A percentile compares a stretch with the other conserved stretches of the same genome.
Conservation (phyloP, 129 eudicot genomes). For the sunflower (Helianthus annuus) region HanXRQr2.0-SUNRISE NC_035448.2:7188797-7189296, state of each 20-base stretch:
- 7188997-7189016: constrained; percentile 82
- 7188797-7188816: constrained; percentile 78
- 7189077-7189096: neutral
- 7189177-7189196: no score
- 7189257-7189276: no score
- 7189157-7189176: no score
- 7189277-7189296: no score
- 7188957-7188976: constrained; percentile 59
- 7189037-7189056: constrained; percentile 77
- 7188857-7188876: constrained; percentile 75
- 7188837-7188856: constrained; percentile 73
- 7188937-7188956: constrained; percentile 80
- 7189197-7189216: no score
- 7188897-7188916: constrained; percentile 79
- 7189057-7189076: constrained; percentile 11
- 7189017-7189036: constrained; percentile 74
- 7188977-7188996: constrained; percentile 87
- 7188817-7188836: constrained; percentile 88
- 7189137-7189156: no score
- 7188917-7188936: constrained; percentile 84
- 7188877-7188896: constrained; percentile 70
- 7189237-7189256: no score
- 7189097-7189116: no score
- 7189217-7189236: no score
- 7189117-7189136: no score